phyloP scores from a whole-genome alignment of 352 stramenopile species.

The Phytopythium helicoides region DNA sequence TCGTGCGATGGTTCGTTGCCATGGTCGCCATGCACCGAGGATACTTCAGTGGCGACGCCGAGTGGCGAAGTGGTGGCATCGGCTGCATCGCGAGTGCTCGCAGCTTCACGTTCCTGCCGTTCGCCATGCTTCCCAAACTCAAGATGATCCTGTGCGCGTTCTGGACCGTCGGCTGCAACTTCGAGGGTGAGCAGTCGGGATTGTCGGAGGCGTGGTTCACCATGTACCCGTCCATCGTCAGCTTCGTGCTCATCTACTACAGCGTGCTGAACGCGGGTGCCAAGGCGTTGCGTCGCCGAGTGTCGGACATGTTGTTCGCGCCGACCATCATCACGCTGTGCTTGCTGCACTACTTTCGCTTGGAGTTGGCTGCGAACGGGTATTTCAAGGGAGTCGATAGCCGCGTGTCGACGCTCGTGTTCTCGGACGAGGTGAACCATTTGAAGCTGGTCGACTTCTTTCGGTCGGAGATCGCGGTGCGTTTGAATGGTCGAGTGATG shows the following conservation, averaged over 20 bases:
- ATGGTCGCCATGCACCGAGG: slow-evolving; percentile 9
- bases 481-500: slow-evolving; percentile 14
- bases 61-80: slow-evolving; percentile 10
- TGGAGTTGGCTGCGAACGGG: slow-evolving; percentile 1
- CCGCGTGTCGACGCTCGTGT: slow-evolving; percentile 9
- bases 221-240: slow-evolving; percentile 21
- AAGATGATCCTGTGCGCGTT: slow-evolving; percentile 17
- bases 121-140: slow-evolving; percentile 16
- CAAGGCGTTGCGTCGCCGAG: slow-evolving; percentile 7
- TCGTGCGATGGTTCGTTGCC: slow-evolving; percentile 30
- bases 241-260: slow-evolving; percentile 19
- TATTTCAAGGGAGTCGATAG: slow-evolving; percentile 16
- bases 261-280: slow-evolving; percentile 16
- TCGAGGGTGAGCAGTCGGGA: slow-evolving; percentile 16
- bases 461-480: slow-evolving; percentile 9
- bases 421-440: slow-evolving; percentile 5
- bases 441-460: slow-evolving; percentile 15
- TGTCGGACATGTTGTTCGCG: slow-evolving; percentile 17
- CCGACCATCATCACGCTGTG: slow-evolving; percentile 15
- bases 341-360: slow-evolving; percentile 16
- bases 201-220: slow-evolving; percentile 22
- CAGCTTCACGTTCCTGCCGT: slow-evolving; percentile 14
- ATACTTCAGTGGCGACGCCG: background rate
- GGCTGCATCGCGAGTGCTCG: slow-evolving; percentile 11
- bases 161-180: slow-evolving; percentile 13